Evolutionary conservation across 352 stramenopile genomes (phyloP).

Genomic region (Phytophthora hybrid): DNA sequence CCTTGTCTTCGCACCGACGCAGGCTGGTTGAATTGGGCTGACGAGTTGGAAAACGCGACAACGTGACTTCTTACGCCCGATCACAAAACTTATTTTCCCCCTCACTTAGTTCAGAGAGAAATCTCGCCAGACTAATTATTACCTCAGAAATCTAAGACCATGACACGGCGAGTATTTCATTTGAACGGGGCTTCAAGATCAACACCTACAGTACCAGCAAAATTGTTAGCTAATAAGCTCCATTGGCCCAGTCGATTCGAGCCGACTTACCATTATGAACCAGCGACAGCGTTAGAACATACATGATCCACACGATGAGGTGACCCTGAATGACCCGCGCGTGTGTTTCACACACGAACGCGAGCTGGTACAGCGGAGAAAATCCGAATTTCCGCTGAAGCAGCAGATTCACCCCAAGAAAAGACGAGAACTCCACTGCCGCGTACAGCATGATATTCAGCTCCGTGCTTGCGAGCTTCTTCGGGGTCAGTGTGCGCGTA

Average conservation of each 20-base stretch:
- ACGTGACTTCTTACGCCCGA: no score
- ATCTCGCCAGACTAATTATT: no score
- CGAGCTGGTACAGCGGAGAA: conserved; percentile 40
- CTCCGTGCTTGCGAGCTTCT: conserved; percentile 10
- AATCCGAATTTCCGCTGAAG: conserved; percentile 33
- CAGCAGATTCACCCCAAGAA: conserved; percentile 13
- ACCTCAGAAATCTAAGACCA: no score
- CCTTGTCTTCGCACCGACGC: no score
- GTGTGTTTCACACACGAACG: conserved; percentile 52
- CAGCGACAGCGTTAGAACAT: conserved; percentile 39
- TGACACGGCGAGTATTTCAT: neutral
- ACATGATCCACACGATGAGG: conserved; percentile 40
- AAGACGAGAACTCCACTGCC: conserved; percentile 30
- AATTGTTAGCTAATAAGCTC: neutral
- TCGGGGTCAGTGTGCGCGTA: conserved; percentile 9
- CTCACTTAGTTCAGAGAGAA: no score
- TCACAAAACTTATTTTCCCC: no score
- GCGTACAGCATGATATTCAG: conserved; percentile 34
- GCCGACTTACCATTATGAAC: conserved; percentile 35
- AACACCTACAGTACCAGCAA: neutral
- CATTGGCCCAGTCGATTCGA: neutral
- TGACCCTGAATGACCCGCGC: conserved; percentile 27
- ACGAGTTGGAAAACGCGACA: no score
- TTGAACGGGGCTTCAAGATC: conserved; percentile 13
- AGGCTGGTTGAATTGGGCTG: no score